Base-by-base conservation (phyloP, 1,284 basidiomycete genomes). In the Leccinum subrobustum region DNA sequence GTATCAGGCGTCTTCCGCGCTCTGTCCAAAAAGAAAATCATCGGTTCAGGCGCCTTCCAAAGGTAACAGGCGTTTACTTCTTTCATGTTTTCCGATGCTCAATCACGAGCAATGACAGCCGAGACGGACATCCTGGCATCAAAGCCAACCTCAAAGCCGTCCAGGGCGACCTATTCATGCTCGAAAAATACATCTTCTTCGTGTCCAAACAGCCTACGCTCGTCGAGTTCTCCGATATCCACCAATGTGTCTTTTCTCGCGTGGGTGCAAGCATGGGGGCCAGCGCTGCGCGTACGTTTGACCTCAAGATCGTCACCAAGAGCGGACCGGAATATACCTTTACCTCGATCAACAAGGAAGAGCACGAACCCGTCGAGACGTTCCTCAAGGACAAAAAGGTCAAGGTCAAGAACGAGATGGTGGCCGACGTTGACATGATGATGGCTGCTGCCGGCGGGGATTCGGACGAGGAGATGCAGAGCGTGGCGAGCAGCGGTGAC, bases 101-200 rank as follows among this genome's bases (percentile, higher is more conserved):
- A 64, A 20, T 27, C 44, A 29, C 25, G 51, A 27, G 6, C 44
- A 7, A 50, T 52, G 53, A 5, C 60, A 92, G 90, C 66, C 89
- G 87, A 14, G 85, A 85, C 60, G 88, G 88, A 8, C 89, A 90
- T 65, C 88, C 89, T 5, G 88, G 89, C 20, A 86, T 99, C 79
- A 98, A 98, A 79, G 96, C 95, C 68, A 98, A 98, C 76, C 84
- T 99, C 70, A 99, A 99, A 78, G 97, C 97, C 50, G 86, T 93
- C 14, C 96, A 98, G 75, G 97, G 97, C 64, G 94, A 98, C 74
- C 86, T 99, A 27, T 99, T 98, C 83, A 88, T 98, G 79, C 88
- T 99, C 64, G 97, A 99, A 75, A 98, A 98, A 84, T 94, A 92
- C 73, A 83, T 99, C 4, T 93, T 99, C 77, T 99, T 98, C 80